Base-by-base conservation (phyloP, 306 rosid species). In the Geum urbanum region DNA sequence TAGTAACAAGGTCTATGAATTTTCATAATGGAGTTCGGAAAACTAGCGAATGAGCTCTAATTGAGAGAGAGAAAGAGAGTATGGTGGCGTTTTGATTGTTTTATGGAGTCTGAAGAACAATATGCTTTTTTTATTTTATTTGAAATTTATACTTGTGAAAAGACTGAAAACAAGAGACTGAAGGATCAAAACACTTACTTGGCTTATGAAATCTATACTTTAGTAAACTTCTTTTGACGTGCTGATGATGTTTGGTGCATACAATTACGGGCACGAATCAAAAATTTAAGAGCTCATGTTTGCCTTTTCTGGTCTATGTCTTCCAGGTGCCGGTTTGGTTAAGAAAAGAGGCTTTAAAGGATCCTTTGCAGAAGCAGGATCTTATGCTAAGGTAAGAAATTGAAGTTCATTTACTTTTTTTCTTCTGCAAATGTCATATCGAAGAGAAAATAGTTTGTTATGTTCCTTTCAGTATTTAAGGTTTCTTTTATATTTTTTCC, bases 341-440 rank as follows among this genome's bases (percentile, higher is more conserved):
- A 87, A 84, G 86, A 94, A 94, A 80, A 86, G 88, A 73, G 99
- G 99, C 56, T 91, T 94, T 59, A 94, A 91, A 75, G 97, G 95
- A 66, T 94, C 99, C 48, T 87, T 91, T 77, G 82, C 73, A 64
- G 96, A 94, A 56, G 99, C 96, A 0, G 96, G 91, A 71, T 88
- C 98, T 67, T 82, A 67, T 73, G 98, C 97, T 1, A 94, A 90
- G 96, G 98, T 90, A 68, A 32, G 63, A 58, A 45, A 63, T 74
- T 50, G 46, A 50, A n/a, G 39, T 11, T 56, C 39, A 18, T 2
- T 32, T 67, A 47, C 9, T 47, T 37, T 72, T 39, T 37, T 13
- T 1, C 9, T 57, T 12, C 13, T n/a, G n/a, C n/a, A n/a, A n/a
- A n/a, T n/a, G n/a, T n/a, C n/a, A n/a, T n/a, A n/a, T n/a, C n/a